Evolutionary conservation across 140 eudicot species (phyloP).

Genomic region (Oenanthe javanica): DNA sequence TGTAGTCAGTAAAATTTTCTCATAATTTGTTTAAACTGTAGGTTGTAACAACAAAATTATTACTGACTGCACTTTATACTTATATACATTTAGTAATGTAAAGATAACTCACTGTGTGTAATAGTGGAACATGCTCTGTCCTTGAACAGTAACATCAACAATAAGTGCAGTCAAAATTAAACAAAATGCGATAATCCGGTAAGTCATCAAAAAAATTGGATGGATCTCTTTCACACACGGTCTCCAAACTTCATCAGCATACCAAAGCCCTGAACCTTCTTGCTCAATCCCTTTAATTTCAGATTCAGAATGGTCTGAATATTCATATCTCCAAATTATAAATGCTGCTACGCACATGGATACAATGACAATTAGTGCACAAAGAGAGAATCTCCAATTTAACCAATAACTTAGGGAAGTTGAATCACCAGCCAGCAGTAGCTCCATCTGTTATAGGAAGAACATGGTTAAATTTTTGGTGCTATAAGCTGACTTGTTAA

Average conservation of each 20-base stretch:
- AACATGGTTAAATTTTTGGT: background rate
- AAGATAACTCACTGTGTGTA: conserved; percentile 76
- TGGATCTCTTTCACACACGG: conserved; percentile 76
- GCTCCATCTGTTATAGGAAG: conserved; percentile 44
- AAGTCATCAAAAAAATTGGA: conserved; percentile 61
- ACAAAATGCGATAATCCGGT: conserved; percentile 59
- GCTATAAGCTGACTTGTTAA: background rate
- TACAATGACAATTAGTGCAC: conserved; percentile 50
- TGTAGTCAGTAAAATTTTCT: conserved; percentile 7
- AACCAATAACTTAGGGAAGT: conserved; percentile 73
- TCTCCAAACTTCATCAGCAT: conserved; percentile 68
- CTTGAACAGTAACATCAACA: conserved; percentile 50
- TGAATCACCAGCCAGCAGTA: conserved; percentile 36
- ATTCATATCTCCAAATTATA: conserved; percentile 57
- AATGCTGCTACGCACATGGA: conserved; percentile 42
- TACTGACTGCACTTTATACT: background rate
- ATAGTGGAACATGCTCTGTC: conserved; percentile 51
- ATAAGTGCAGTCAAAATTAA: conserved; percentile 41
- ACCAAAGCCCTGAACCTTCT: conserved; percentile 29
- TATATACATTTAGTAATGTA: background rate
- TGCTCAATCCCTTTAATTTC: conserved; percentile 28
- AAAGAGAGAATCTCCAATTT: conserved; percentile 68
- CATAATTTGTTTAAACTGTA: background rate
- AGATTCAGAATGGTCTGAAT: conserved; percentile 25
- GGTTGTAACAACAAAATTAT: too few species aligned